These are phyloP conservation scores for Neurospora sp. DNA, from an alignment of 495 filamentous ascomycete species.

Conservation along the genomic window DNA sequence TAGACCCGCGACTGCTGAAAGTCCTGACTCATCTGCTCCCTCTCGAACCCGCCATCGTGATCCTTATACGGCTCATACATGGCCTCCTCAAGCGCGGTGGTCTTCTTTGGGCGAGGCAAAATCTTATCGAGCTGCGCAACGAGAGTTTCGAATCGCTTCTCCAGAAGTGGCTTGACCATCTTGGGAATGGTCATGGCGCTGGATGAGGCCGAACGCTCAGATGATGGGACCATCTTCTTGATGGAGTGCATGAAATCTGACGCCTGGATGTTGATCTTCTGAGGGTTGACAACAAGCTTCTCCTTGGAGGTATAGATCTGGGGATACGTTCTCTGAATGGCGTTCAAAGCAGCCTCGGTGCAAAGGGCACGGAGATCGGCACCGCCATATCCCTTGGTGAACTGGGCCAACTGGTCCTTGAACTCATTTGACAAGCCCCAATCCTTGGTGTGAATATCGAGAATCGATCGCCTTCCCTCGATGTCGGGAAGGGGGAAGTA, in stretches of 20 bases:
- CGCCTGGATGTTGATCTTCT: slow-evolving; percentile 69
- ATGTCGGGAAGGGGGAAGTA: slow-evolving; percentile 87
- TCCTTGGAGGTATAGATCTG: slow-evolving; percentile 89
- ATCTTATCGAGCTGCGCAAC: slow-evolving; percentile 59
- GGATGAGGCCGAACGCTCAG: slow-evolving; percentile 75
- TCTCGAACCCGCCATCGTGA: slow-evolving; percentile 62
- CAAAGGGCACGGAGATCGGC: slow-evolving; percentile 89
- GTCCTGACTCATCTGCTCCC: slow-evolving; percentile 78
- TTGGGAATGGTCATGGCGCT: slow-evolving; percentile 68
- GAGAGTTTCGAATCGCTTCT: slow-evolving; percentile 57
- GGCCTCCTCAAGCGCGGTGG: slow-evolving; percentile 87
- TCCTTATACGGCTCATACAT: slow-evolving; percentile 82
- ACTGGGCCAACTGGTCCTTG: slow-evolving; percentile 72
- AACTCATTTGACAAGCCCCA: slow-evolving; percentile 76
- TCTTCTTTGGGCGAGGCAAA: slow-evolving; percentile 70
- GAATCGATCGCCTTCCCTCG: slow-evolving; percentile 68
- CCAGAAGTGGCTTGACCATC: slow-evolving; percentile 70
- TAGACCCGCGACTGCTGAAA: slow-evolving; percentile 86
- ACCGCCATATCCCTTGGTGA: slow-evolving; percentile 94
- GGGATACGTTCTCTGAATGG: slow-evolving; percentile 88
- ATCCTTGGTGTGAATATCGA: slow-evolving; percentile 91
- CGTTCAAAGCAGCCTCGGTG: slow-evolving; percentile 97
- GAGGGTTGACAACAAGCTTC: slow-evolving; percentile 81
- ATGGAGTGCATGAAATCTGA: slow-evolving; percentile 95
- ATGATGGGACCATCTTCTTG: slow-evolving; percentile 93